A percentile compares a stretch with the other conserved stretches of the same genome.
Evolutionary conservation across 495 filamentous ascomycete species (phyloP).

Genomic region (Glarea lozoyensis): DNA sequence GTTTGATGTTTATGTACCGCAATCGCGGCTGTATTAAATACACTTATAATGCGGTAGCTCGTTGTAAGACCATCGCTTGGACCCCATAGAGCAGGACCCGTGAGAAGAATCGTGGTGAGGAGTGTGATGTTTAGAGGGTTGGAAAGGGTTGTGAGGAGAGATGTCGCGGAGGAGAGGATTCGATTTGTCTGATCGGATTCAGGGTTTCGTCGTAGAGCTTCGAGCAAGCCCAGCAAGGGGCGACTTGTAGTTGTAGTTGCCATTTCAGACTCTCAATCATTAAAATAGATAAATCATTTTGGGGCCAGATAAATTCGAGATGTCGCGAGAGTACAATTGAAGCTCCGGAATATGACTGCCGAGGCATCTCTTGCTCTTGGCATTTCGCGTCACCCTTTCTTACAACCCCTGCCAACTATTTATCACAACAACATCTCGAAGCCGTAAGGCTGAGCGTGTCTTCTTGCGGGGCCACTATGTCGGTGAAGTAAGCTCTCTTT

Average conservation of each 20-base stretch:
- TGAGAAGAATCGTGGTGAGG: conserved; percentile 82
- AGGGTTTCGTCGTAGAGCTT: conserved; percentile 39
- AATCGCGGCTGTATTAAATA: conserved; percentile 78
- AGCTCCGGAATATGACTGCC: conserved; percentile 7
- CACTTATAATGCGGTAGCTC: conserved; percentile 68
- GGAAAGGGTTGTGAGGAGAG: conserved; percentile 70
- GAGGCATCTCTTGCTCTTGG: conserved; percentile 19
- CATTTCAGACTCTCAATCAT: conserved; percentile 1
- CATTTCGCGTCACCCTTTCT: conserved; percentile 8
- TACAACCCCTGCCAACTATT: neutral
- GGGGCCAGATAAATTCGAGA: conserved; percentile 1
- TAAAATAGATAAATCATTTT: neutral
- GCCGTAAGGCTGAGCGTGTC: conserved; percentile 1
- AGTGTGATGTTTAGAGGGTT: conserved; percentile 89
- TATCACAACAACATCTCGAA: neutral
- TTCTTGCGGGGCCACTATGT: neutral
- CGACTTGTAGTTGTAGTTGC: conserved; percentile 38
- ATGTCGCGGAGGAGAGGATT: conserved; percentile 71
- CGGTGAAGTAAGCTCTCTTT: neutral
- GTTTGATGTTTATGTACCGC: conserved; percentile 48
- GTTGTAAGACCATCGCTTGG: conserved; percentile 61
- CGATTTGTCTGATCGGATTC: conserved; percentile 37
- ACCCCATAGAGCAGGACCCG: conserved; percentile 80
- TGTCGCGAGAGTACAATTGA: neutral
- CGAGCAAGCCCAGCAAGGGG: conserved; percentile 39